phyloP scores from a whole-genome alignment of 768 basidiomycete genomes.

The Tephrocybe sp. region DNA sequence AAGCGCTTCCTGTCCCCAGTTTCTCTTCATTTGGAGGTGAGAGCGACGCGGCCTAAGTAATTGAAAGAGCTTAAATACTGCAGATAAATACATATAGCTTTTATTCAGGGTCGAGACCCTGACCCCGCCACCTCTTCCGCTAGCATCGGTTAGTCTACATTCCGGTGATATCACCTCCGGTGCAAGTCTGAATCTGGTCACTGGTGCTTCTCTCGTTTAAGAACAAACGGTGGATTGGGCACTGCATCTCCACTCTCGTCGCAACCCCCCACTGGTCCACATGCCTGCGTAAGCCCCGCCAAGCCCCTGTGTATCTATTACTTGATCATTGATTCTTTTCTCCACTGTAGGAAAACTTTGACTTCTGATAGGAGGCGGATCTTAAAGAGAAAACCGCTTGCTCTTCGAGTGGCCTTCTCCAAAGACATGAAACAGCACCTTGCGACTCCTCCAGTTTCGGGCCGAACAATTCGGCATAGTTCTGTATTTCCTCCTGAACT shows the following conservation, averaged over 20 bases:
- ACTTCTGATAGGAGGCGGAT: neutral
- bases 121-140: neutral
- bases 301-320: no score
- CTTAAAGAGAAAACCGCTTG: neutral
- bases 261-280: constrained; percentile 4
- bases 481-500: constrained; percentile 14
- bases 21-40: no score
- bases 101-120: neutral
- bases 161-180: constrained; percentile 14
- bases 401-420: neutral
- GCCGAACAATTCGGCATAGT: neutral
- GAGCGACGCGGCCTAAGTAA: no score
- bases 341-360: neutral
- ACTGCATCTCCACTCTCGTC: constrained; percentile 1
- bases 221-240: constrained; percentile 7
- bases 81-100: neutral
- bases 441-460: neutral
- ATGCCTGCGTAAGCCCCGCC: constrained; percentile 4
- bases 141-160: neutral
- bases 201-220: constrained; percentile 12
- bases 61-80: no score
- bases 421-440: neutral
- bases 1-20: no score
- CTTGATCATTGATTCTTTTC: neutral
- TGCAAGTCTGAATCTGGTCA: constrained; percentile 1